Evolutionary conservation across 1,284 basidiomycete species (phyloP), one percentile per base, ranked within the genome.

Genomic region (Coniferiporia weirii): DNA sequence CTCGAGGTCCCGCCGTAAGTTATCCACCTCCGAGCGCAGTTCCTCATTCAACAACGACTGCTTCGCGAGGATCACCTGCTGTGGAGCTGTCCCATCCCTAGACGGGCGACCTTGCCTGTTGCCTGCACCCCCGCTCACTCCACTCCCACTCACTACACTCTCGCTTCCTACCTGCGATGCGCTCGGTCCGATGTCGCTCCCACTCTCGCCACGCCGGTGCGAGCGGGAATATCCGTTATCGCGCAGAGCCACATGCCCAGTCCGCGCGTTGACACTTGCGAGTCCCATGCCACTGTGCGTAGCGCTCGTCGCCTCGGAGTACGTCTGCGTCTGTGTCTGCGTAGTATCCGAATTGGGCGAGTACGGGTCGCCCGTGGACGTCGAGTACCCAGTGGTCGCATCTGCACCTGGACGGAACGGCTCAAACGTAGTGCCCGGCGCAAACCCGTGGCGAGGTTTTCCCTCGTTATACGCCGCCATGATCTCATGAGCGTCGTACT

Each of bases 1-100:
- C 46, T 66, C 59, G 61, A 69, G 66, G 49, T 69, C 66, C 22
- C 64, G 57, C 19, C 67, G 60, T 35, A 68, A 52, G 27, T 56
- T 56, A 32, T 65, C 66, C 32, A 69, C 65, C 45, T 69, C 67
- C 2, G 51, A 56, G 20, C 64, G 46, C 52, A 67, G 54, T 38
- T 56, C 60, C 32, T 56, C 56, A 43, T 62, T 62, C 35, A 62
- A 34, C n/a, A 62, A 44, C 35, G 61, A 52, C 38, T 59, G 61
- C 43, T 59, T 62, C 32, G 61, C 57, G 35, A 56, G 17, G 40
- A 59, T 51, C 9, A 61, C 56, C 47, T 55, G 51, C 43, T 58
- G 56, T n/a, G 45, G 8, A 15, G 32, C 12, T 10, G 54, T 22
- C 32, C 54, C 54, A n/a, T 47, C 46, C 38, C 38, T 10, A 10